phyloP scores from a whole-genome alignment of 1,139 yeast species.

The Hansenula anomala region DNA sequence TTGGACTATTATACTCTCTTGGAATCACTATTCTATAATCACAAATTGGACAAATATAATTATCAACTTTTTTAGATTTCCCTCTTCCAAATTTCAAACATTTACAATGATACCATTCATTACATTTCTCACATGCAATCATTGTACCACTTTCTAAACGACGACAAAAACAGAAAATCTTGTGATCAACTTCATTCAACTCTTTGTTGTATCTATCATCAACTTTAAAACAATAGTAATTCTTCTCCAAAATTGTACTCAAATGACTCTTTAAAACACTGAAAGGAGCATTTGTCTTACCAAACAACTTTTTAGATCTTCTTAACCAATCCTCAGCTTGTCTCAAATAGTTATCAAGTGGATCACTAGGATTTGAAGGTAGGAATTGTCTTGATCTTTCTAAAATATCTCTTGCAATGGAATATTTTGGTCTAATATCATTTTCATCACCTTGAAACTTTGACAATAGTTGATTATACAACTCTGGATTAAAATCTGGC shows the following conservation, averaged over 20 bases:
- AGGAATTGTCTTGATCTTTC: conserved; percentile 19
- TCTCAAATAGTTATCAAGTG: conserved; percentile 20
- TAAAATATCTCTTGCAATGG: conserved; percentile 20
- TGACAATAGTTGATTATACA: conserved; percentile 8
- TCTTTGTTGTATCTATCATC: conserved; percentile 33
- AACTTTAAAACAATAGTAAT: conserved; percentile 34
- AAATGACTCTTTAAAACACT: conserved; percentile 29
- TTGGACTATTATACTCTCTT: conserved; percentile 29
- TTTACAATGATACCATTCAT: conserved; percentile 74
- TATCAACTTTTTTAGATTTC: conserved; percentile 25
- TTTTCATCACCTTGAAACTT: conserved; percentile 23
- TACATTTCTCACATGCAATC: conserved; percentile 77
- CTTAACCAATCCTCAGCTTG: conserved; percentile 43
- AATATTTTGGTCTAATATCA: conserved; percentile 27
- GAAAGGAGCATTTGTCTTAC: conserved; percentile 30
- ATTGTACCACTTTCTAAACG: conserved; percentile 63
- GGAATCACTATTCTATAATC: conserved; percentile 32
- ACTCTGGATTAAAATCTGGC: conserved; percentile 1
- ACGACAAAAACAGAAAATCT: conserved; percentile 65
- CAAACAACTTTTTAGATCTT: conserved; percentile 33
- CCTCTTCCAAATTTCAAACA: conserved; percentile 48
- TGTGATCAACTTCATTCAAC: conserved; percentile 18
- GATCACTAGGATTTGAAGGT: conserved; percentile 6
- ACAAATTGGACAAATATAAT: conserved; percentile 69
- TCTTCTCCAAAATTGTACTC: conserved; percentile 29